Percentiles rank a stretch among this genome's conserved stretches.
These are phyloP conservation scores for Colletotrichum sp. DNA, from an alignment of 2,329 filamentous ascomycete genomes.

Conservation along the genomic window DNA sequence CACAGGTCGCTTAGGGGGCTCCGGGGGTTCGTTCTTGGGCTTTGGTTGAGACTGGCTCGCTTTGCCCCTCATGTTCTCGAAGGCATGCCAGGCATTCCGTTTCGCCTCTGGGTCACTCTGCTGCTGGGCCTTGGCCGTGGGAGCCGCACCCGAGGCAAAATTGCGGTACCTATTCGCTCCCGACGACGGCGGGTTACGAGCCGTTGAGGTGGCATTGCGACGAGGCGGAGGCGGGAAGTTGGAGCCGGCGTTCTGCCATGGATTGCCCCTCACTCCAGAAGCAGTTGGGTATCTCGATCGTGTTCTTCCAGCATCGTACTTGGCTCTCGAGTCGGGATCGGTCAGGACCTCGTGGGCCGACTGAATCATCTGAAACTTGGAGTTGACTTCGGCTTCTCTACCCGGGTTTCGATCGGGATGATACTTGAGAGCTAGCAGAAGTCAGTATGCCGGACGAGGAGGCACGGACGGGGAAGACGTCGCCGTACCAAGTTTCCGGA, in stretches of 20 bases:
- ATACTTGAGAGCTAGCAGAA: slow-evolving; percentile 72
- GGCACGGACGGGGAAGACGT: neutral
- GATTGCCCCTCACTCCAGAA: slow-evolving; percentile 63
- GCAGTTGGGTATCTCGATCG: slow-evolving; percentile 47
- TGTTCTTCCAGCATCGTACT: slow-evolving; percentile 56
- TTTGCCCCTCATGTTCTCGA: slow-evolving; percentile 47
- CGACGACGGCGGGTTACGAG: slow-evolving; percentile 31
- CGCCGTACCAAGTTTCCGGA: slow-evolving; percentile 74
- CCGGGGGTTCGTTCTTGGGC: slow-evolving; percentile 30
- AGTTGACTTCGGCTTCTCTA: slow-evolving; percentile 77
- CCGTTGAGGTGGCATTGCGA: slow-evolving; percentile 33
- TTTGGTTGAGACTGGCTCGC: slow-evolving; percentile 30
- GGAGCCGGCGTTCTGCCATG: slow-evolving; percentile 55
- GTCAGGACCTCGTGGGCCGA: slow-evolving; percentile 79
- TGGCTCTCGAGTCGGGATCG: slow-evolving; percentile 54
- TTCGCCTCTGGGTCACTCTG: slow-evolving; percentile 38
- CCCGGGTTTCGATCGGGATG: slow-evolving; percentile 91
- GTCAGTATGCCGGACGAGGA: slow-evolving; percentile 27
- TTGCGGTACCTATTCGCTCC: slow-evolving; percentile 52
- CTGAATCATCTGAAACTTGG: slow-evolving; percentile 87
- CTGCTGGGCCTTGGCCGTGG: slow-evolving; percentile 45
- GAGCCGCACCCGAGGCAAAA: slow-evolving; percentile 45
- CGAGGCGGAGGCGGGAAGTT: slow-evolving; percentile 58
- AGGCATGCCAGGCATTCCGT: slow-evolving; percentile 46
- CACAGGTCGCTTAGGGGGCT: slow-evolving; percentile 40